Base-by-base conservation (phyloP, 768 basidiomycete genomes). In the Calvatia gigantea region DNA sequence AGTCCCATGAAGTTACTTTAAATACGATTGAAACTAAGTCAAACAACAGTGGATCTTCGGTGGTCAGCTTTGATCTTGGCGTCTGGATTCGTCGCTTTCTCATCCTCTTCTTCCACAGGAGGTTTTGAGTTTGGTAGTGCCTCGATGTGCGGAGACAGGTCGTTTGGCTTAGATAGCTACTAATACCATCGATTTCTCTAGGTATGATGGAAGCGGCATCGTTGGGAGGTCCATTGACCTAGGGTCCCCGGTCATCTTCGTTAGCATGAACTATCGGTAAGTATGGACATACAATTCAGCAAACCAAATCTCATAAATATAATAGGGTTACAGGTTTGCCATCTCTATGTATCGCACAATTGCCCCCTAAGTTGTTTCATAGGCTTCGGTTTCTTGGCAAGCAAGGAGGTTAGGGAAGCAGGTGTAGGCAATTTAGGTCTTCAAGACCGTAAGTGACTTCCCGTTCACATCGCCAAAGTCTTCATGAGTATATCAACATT, bases 351-450 rank as follows among this genome's bases (percentile, higher is more conserved):
- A 15, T 19, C 15, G 1, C 6, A 51, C 27, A 45, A 11, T n/a
- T 28, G 7, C 11, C 27, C 23, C 32, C 33, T 41, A 46, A 19
- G 14, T 9, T 35, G 14, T 12, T 6, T 23, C 11, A 8, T 29
- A 74, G 80, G 75, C 4, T 76, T 81, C 48, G 81, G 82, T 2
- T 84, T 84, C 65, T 57, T 83, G 35, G 73, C 75, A 0, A 70
- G 80, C 39, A 70, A 75, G 58, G 81, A 84, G 68, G 75, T 83
- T 1, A 77, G 75, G 45, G 72, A 67, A 3, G 82, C 76, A 2
- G 78, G 77, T 1, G 70, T 81, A 6, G 82, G 79, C 1, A 89
- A 88, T 62, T 70, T 86, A 19, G 87, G 87, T n/a, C 69, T 89
- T 21, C 79, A 78, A 54, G 86, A 88, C 69, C 82, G 82, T 82